Conservation (phyloP, 2,329 filamentous ascomycete species). For the Juglanconis sp. region DNA sequence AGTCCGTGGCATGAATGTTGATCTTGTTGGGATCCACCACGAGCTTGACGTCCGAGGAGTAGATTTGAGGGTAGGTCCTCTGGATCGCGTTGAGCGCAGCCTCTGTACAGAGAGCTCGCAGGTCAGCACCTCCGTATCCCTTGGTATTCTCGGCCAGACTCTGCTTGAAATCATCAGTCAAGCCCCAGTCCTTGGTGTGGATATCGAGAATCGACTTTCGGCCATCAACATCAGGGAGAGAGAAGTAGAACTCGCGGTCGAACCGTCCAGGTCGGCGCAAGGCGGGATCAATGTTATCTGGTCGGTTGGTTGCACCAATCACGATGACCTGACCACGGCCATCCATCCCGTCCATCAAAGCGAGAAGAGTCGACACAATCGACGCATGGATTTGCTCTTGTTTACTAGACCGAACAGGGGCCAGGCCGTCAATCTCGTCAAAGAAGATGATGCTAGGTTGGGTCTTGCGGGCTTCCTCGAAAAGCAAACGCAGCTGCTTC, state of each 20-base stretch:
- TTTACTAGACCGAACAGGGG: slow-evolving; percentile 93
- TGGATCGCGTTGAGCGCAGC: slow-evolving; percentile 94
- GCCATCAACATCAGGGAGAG: slow-evolving; percentile 76
- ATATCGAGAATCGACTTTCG: slow-evolving; percentile 89
- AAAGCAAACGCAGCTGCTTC: slow-evolving; percentile 86
- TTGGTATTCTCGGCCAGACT: slow-evolving; percentile 86
- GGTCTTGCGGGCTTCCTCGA: slow-evolving; percentile 91
- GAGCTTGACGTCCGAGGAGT: slow-evolving; percentile 84
- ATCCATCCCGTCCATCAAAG: slow-evolving; percentile 97
- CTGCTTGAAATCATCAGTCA: slow-evolving; percentile 75
- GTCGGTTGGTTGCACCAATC: slow-evolving; percentile 96
- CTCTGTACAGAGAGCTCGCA: slow-evolving; percentile 92
- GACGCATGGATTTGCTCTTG: slow-evolving; percentile 98
- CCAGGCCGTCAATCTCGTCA: slow-evolving; percentile 95
- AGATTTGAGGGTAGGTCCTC: slow-evolving; percentile 93
- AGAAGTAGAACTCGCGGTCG: slow-evolving; percentile 97
- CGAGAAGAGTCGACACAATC: slow-evolving; percentile 90
- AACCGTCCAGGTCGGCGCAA: slow-evolving; percentile 90
- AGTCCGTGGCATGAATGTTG: slow-evolving; percentile 85
- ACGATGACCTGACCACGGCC: slow-evolving; percentile 97
- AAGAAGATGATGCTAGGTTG: slow-evolving; percentile 99
- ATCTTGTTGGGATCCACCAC: slow-evolving; percentile 83
- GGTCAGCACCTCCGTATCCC: slow-evolving; percentile 92
- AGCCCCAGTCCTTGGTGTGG: slow-evolving; percentile 89
- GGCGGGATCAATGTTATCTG: slow-evolving; percentile 95